These are phyloP conservation scores for Cucurbita pepo DNA, from an alignment of 306 rosid species.

Conservation along the genomic window DNA sequence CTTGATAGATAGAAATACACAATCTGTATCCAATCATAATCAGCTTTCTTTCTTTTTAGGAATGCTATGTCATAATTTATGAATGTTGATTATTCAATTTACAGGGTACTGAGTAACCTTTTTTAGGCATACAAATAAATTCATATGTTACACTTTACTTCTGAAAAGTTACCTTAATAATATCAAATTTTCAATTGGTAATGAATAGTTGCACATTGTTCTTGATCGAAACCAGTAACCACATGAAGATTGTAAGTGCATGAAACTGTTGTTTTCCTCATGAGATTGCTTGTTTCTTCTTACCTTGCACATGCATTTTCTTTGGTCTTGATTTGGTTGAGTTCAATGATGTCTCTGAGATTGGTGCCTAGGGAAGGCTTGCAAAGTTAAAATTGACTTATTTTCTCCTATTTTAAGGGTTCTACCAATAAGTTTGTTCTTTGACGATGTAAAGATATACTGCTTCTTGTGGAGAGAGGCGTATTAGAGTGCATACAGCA, in stretches of 20 bases:
- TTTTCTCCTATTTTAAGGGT: background rate
- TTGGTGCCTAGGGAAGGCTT: conserved; percentile 5
- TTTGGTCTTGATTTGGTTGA: background rate
- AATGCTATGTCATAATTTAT: background rate
- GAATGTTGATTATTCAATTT: background rate
- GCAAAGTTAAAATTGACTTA: background rate
- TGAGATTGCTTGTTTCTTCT: background rate
- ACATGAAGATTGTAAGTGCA: background rate
- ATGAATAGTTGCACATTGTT: background rate
- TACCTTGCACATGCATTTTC: background rate
- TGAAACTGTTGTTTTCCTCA: background rate
- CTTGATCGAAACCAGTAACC: background rate
- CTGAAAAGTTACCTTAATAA: background rate
- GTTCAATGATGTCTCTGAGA: background rate
- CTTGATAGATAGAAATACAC: background rate
- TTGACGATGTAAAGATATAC: conserved; percentile 67
- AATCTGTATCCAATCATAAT: background rate
- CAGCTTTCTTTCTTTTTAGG: background rate
- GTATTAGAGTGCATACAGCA: conserved; percentile 88
- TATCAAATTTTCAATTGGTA: background rate
- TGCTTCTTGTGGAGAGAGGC: conserved; percentile 98
- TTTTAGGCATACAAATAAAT: background rate
- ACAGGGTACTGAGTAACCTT: background rate
- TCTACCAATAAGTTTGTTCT: conserved; percentile 14
- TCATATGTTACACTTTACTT: background rate